Percentiles rank a stretch among this genome's conserved stretches.
phyloP scores from a whole-genome alignment of 495 filamentous ascomycete species.

The Parmelia sp. region DNA sequence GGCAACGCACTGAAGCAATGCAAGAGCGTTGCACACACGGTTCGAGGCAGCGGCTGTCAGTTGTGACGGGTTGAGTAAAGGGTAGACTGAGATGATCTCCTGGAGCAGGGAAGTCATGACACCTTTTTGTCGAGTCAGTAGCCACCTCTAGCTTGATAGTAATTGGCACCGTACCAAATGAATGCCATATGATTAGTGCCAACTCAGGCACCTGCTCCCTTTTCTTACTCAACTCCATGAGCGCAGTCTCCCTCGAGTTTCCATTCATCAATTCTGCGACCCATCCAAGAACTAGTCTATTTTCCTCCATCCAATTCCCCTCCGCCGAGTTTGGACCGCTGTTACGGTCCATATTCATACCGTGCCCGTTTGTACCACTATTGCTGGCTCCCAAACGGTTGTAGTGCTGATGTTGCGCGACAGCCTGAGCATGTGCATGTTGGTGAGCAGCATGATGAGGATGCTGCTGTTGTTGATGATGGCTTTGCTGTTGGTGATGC shows the following conservation, averaged over 20 bases:
- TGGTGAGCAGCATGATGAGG: conserved; percentile 59
- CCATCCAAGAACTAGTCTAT: conserved; percentile 83
- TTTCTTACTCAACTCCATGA: conserved; percentile 98
- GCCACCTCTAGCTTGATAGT: conserved; percentile 10
- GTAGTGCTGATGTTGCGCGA: conserved; percentile 74
- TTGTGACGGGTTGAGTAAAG: conserved; percentile 90
- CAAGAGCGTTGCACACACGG: conserved; percentile 94
- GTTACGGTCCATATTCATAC: conserved; percentile 49
- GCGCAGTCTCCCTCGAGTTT: conserved; percentile 76
- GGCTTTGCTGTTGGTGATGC: conserved; percentile 63
- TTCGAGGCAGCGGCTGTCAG: conserved; percentile 95
- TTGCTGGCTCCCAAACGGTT: conserved; percentile 62
- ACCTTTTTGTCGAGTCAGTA: conserved; percentile 48
- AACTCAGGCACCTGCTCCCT: conserved; percentile 95
- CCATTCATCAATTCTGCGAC: conserved; percentile 89
- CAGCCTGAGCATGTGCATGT: conserved; percentile 55
- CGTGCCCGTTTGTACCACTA: conserved; percentile 31
- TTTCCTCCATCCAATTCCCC: conserved; percentile 74
- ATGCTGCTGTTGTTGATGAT: conserved; percentile 53
- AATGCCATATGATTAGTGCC: conserved; percentile 96
- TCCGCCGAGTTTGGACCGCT: conserved; percentile 47
- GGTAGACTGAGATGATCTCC: conserved; percentile 98
- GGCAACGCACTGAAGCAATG: conserved; percentile 93
- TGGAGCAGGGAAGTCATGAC: conserved; percentile 97
- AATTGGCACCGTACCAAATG: conserved; percentile 67